These are phyloP conservation scores for Astragalus membranaceus DNA, from an alignment of 306 rosid genomes.

Conservation along the genomic window DNA sequence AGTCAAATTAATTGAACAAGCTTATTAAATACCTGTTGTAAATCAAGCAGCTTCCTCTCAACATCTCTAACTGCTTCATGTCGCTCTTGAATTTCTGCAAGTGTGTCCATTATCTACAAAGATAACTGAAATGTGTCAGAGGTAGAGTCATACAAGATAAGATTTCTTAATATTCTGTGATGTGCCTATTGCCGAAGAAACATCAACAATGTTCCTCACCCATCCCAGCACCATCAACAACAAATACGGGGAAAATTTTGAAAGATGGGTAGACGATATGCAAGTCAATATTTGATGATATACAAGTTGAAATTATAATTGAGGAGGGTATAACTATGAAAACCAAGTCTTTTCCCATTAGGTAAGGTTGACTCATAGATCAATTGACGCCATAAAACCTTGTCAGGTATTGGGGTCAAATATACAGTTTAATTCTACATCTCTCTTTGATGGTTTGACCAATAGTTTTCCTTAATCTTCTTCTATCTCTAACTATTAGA, in stretches of 20 bases:
- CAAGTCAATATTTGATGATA: neutral
- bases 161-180: neutral
- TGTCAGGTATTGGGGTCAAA: neutral
- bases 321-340: neutral
- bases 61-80: conserved; percentile 88
- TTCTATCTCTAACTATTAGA: neutral
- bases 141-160: neutral
- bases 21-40: conserved; percentile 61
- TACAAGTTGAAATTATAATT: neutral
- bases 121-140: conserved; percentile 11
- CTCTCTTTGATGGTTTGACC: neutral
- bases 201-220: neutral
- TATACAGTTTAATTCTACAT: neutral
- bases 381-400: neutral
- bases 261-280: neutral
- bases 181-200: neutral
- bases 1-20: neutral
- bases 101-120: conserved; percentile 76
- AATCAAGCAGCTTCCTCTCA: conserved; percentile 84
- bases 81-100: conserved; percentile 95
- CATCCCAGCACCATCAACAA: neutral
- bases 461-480: neutral
- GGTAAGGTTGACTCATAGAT: neutral
- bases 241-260: neutral
- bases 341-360: neutral